Percentiles rank a stretch among this genome's conserved stretches.
These are phyloP conservation scores for Dissophora ornata DNA, from an alignment of 192 early-diverging fungal genomes.

Conservation along the genomic window DNA sequence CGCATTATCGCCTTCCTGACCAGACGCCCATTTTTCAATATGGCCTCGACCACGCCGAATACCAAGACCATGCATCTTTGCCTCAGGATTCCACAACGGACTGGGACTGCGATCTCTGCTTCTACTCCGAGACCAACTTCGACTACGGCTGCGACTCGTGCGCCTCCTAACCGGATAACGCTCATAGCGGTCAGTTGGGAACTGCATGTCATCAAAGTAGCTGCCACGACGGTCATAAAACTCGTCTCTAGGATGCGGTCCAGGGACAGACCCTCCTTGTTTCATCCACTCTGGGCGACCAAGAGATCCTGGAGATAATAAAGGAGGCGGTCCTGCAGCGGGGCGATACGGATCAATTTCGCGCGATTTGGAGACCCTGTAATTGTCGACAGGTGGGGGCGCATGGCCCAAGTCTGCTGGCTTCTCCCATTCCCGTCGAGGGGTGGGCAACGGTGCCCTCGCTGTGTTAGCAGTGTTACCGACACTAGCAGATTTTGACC, in stretches of 20 bases:
- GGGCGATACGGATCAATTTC: constrained; percentile 38
- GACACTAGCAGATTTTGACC: background rate
- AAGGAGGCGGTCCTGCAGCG: constrained; percentile 13
- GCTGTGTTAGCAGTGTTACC: background rate
- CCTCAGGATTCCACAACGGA: constrained; percentile 27
- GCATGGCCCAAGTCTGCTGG: constrained; percentile 8
- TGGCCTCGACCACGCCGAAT: constrained; percentile 15
- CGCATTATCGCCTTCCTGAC: constrained; percentile 15
- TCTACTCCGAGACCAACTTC: constrained; percentile 52
- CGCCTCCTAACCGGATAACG: constrained; percentile 35
- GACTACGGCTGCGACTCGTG: constrained; percentile 39
- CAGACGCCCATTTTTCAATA: constrained; percentile 9
- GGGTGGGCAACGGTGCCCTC: constrained; percentile 9
- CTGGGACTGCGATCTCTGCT: constrained; percentile 46
- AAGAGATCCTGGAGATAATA: constrained; percentile 38
- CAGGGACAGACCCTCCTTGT: constrained; percentile 9
- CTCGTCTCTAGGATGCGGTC: constrained; percentile 33
- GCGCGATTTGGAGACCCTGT: constrained; percentile 25
- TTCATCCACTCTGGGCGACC: constrained; percentile 41
- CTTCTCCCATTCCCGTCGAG: constrained; percentile 46
- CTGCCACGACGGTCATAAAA: constrained; percentile 47
- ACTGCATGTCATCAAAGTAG: constrained; percentile 48
- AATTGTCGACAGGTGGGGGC: constrained; percentile 9
- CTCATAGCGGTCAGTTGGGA: constrained; percentile 36
- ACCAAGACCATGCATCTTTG: constrained; percentile 9